Evolutionary conservation across 208 protist genomes (phyloP), one percentile per base, ranked within the genome.

Genomic region (Tritrichomonas foetus): DNA sequence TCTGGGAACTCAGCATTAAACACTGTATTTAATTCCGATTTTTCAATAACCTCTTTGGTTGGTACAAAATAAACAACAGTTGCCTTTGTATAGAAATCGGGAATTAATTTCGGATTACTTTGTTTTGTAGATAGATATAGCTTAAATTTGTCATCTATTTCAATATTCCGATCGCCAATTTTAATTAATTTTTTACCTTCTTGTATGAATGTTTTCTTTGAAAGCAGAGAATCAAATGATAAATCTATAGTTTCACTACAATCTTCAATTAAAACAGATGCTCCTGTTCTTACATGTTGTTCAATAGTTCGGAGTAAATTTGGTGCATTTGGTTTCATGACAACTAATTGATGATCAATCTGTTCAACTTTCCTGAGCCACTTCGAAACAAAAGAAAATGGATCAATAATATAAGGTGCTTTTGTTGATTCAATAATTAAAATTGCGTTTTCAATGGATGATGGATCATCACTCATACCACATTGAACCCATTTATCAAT

Each of bases 401-500:
- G 95, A 72, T 96, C 96, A 53, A 96, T 95, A 53, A 96, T 94
- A 20, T 96, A 94, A 11, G 95, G 93, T 84, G 94, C 95, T 53
- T 95, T 93, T 55, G 94, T 93, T 9, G 50, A 30, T 1, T 94
- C 53, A 9, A 82, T 94, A 53, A 95, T 94, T 66, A 96, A 95
- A 27, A 96, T 98, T 69, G 97, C 98, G 94, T 98, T 99, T 94
- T 99, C 98, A 0, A 98, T 97, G 30, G 97, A 98, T 75, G 97
- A 97, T 66, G 97, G 96, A 95, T 99, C 98, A 36, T 97, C 98
- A 55, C 98, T 98, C 44, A 99, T 96, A 0, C 98, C 98, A 94
- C 97, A 97, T 57, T 99, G 97, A 92, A 98, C 97, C 98, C 98
- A 99, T 74, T 97, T 97, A 14, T 98, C 96, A 36, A 98, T 98